These are phyloP conservation scores for Paecilomyces variotii DNA, from an alignment of 2,329 filamentous ascomycete genomes.

Conservation along the genomic window DNA sequence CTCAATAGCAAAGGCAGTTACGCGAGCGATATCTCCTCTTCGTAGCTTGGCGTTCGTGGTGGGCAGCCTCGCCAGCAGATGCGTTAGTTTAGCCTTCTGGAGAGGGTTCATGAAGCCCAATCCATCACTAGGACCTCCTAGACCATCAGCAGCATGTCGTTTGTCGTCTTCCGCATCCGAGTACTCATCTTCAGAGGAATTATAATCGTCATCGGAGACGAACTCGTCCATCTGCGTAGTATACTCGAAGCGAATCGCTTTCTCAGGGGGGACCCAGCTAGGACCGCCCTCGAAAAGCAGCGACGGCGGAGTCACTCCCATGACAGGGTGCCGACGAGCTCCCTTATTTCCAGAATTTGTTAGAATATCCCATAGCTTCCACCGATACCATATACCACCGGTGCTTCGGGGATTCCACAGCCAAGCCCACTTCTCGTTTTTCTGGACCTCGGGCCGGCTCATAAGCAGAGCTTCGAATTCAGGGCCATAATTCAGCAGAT, in stretches of 20 bases:
- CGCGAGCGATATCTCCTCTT: constrained; percentile 75
- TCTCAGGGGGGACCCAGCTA: constrained; percentile 69
- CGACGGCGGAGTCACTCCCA: constrained; percentile 46
- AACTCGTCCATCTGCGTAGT: constrained; percentile 69
- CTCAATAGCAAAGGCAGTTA: constrained; percentile 81
- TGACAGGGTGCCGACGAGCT: constrained; percentile 30
- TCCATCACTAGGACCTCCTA: constrained; percentile 34
- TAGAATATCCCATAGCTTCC: constrained; percentile 81
- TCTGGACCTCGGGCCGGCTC: constrained; percentile 73
- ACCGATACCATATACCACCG: constrained; percentile 85
- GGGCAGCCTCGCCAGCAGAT: constrained; percentile 75
- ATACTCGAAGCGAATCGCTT: constrained; percentile 71
- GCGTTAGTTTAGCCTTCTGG: constrained; percentile 74
- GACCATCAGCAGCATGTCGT: constrained; percentile 39
- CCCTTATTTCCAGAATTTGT: constrained; percentile 49
- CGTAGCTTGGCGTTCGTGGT: constrained; percentile 64
- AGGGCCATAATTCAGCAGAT: constrained; percentile 67
- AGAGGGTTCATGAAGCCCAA: constrained; percentile 69
- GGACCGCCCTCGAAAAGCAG: constrained; percentile 65
- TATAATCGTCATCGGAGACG: constrained; percentile 74
- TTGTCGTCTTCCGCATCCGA: constrained; percentile 38
- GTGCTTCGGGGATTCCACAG: constrained; percentile 76
- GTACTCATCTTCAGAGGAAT: constrained; percentile 79
- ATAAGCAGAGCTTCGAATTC: constrained; percentile 91
- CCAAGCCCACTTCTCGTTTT: constrained; percentile 88